These are phyloP conservation scores for Dendrobium nobile DNA, from an alignment of 106 monocot genomes.

Conservation along the genomic window DNA sequence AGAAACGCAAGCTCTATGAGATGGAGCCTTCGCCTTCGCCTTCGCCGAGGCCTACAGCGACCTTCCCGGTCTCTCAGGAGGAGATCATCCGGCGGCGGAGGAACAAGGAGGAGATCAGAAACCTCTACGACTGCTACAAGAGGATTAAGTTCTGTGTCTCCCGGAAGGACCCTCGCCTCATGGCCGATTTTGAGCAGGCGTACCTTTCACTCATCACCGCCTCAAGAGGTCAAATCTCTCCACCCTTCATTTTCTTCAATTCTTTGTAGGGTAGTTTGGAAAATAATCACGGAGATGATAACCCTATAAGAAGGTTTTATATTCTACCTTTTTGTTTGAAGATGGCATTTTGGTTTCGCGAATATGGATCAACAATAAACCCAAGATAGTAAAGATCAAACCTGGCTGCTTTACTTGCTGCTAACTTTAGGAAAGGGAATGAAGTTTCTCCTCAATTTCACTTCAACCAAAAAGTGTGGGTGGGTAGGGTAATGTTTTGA, in stretches of 20 bases:
- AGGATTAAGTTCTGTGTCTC: constrained; percentile 58
- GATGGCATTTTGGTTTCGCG: background rate
- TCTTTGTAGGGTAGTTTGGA: background rate
- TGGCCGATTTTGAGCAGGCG: constrained; percentile 83
- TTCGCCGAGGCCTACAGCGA: background rate
- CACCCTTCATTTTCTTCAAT: background rate
- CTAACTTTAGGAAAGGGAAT: background rate
- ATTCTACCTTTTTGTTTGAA: background rate
- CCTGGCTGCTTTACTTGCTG: background rate
- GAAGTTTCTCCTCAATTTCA: background rate
- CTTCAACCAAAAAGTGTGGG: background rate
- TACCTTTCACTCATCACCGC: constrained; percentile 85
- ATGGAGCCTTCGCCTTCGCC: background rate
- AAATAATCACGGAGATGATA: background rate
- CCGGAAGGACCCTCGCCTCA: constrained; percentile 63
- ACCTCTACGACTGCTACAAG: constrained; percentile 71
- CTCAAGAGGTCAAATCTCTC: constrained; percentile 58
- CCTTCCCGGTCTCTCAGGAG: constrained; percentile 40
- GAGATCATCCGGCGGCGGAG: constrained; percentile 48
- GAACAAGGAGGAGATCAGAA: constrained; percentile 75
- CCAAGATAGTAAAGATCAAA: background rate
- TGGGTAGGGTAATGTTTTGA: background rate
- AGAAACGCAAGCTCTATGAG: constrained; percentile 71
- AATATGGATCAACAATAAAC: background rate
- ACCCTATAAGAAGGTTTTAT: background rate